Evolutionary conservation across 768 basidiomycete species (phyloP).

Genomic region (Boletus insuetus): DNA sequence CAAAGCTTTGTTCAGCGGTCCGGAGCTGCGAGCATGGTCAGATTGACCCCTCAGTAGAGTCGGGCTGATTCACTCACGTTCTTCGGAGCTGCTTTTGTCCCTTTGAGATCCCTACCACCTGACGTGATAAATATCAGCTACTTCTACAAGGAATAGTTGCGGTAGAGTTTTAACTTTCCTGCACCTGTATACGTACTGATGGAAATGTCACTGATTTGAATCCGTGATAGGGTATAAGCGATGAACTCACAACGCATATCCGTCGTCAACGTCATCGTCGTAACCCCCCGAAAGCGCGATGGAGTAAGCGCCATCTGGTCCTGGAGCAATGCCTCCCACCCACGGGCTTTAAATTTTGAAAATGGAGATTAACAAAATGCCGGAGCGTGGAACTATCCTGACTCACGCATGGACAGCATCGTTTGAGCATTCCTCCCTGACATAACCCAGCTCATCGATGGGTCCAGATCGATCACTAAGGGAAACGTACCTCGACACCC

Average conservation of each 20-base stretch:
- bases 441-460: not conserved
- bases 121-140: not conserved
- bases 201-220: not conserved
- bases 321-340: slow-evolving; percentile 73
- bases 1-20: slow-evolving; percentile 81
- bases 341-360: slow-evolving; percentile 51
- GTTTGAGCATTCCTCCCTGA: slow-evolving; percentile 59
- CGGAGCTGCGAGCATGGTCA: slow-evolving; percentile 56
- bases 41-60: not conserved
- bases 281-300: slow-evolving; percentile 89
- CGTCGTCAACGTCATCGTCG: slow-evolving; percentile 79
- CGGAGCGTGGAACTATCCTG: not conserved
- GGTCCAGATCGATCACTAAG: not conserved
- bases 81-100: slow-evolving; percentile 78
- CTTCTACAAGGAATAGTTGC: not conserved
- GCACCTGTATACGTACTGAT: slow-evolving; percentile 77
- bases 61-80: slow-evolving; percentile 51
- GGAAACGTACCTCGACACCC: slow-evolving; percentile 57
- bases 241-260: slow-evolving; percentile 73
- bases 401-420: slow-evolving; percentile 87
- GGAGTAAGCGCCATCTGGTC: slow-evolving; percentile 72
- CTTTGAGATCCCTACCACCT: slow-evolving; percentile 86
- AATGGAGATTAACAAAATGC: not conserved
- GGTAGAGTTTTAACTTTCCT: slow-evolving; percentile 36
- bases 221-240: not conserved